Evolutionary conservation across 495 filamentous ascomycete genomes (phyloP).

Genomic region (Rusavskia elegans): DNA sequence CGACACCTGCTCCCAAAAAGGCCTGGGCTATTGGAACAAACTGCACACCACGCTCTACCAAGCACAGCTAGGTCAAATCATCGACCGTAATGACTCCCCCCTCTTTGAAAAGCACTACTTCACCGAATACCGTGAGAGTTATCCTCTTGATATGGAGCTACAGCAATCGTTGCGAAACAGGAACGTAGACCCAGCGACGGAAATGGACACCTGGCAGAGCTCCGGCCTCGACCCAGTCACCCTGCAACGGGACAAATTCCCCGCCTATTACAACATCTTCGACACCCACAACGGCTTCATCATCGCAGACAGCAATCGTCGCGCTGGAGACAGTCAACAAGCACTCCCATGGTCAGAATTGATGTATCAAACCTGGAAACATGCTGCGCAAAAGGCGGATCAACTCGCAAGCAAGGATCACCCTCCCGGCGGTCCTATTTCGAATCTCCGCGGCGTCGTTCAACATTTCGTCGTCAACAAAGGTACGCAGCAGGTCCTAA

Average conservation of each 20-base stretch:
- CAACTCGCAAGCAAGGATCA: neutral
- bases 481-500: neutral
- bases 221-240: neutral
- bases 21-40: neutral
- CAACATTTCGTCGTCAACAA: neutral
- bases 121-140: neutral
- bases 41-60: neutral
- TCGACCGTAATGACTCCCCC: neutral
- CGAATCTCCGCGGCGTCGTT: neutral
- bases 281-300: neutral
- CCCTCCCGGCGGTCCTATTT: neutral
- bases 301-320: neutral
- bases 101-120: neutral
- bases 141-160: neutral
- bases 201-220: neutral
- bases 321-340: neutral
- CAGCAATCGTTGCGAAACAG: neutral
- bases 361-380: neutral
- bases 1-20: slow-evolving; percentile 1
- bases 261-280: neutral
- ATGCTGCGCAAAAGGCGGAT: neutral
- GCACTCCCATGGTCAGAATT: neutral
- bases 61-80: neutral
- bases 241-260: neutral
- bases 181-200: neutral